Evolutionary conservation across 257 asterid genomes (phyloP), one percentile per base, ranked within the genome.

Genomic region (Solanum ossicruentum): DNA sequence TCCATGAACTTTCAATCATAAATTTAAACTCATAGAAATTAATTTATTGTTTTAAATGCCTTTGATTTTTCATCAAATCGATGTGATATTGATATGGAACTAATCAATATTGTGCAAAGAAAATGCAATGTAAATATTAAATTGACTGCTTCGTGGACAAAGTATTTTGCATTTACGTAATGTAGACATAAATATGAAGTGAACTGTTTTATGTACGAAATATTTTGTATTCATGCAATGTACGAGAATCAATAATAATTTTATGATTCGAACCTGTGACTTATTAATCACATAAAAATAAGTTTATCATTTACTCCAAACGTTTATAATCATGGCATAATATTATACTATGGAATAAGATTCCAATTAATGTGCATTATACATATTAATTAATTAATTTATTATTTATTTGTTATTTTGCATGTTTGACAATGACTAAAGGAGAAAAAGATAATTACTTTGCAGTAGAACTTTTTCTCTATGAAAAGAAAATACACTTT

Each of bases 251-350:
- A 63, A 13, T 3, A 0, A 60, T 13, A 1, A 26, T 66, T 28
- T 0, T 0, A 15, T 0, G 0, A 7, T 1, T 26, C 0, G 4
- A 65, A 66, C 13, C 0, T 0, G 10, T 12, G 3, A 12, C 12
- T 5, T 16, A 3, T 12, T 12, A 7, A 1, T 28, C 11, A 54
- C 18, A 13, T 6, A 6, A 52, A 13, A 13, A 54, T 15, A 54
- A 15, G 0, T 54, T 54, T 6, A 54, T 5, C 20, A 13, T 51
- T 51, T 36, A 47, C 52, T 47, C 52, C 2, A 16, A 15, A 3
- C 10, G 11, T n/a, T 17, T 1, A 36, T 4, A 39, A 69, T 70
- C 78, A 70, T 70, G 52, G 10, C 32, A 41, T 41, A 41, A 71
- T 71, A 41, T 18, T 41, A 71, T 11, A 65, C 10, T 41, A 20